Evolutionary conservation across 2,329 filamentous ascomycete species (phyloP).

Genomic region (Ophiocordyceps unilateralis): DNA sequence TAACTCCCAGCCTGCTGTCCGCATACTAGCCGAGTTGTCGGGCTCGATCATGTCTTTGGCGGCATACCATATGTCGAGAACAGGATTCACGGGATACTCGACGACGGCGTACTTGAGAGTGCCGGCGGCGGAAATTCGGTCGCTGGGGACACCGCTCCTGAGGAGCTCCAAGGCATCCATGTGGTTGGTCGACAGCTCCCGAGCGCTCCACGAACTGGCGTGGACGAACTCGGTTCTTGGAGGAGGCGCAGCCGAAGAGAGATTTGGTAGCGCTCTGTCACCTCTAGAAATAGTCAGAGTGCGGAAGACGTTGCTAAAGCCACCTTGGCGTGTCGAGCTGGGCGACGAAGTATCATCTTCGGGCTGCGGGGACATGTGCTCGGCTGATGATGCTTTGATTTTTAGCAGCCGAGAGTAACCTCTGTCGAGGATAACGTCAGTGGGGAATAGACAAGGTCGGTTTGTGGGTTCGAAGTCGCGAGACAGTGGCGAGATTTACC

Average conservation of each 20-base stretch:
- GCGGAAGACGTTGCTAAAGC: conserved; percentile 46
- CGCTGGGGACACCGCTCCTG: conserved; percentile 30
- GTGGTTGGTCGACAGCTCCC: conserved; percentile 32
- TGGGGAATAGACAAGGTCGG: neutral
- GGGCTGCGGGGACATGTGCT: conserved; percentile 42
- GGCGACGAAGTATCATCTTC: conserved; percentile 38
- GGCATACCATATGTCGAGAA: conserved; percentile 48
- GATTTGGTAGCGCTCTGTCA: conserved; percentile 29
- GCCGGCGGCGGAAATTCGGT: conserved; percentile 39
- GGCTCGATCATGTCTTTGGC: conserved; percentile 47
- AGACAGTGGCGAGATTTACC: neutral
- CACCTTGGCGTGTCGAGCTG: conserved; percentile 36
- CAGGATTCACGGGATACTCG: conserved; percentile 40
- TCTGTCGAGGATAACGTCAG: neutral
- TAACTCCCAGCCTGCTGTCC: conserved; percentile 47
- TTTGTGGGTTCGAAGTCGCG: neutral
- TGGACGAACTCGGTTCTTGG: conserved; percentile 28
- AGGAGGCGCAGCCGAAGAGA: conserved; percentile 20
- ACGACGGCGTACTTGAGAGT: conserved; percentile 37
- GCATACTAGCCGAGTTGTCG: conserved; percentile 32
- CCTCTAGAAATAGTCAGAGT: conserved; percentile 36
- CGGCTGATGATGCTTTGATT: conserved; percentile 9
- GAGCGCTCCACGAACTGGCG: conserved; percentile 19
- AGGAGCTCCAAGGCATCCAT: conserved; percentile 37
- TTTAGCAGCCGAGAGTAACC: neutral